These are phyloP conservation scores for Chaetomium olivaceum DNA, from an alignment of 2,329 filamentous ascomycete species.

Conservation along the genomic window DNA sequence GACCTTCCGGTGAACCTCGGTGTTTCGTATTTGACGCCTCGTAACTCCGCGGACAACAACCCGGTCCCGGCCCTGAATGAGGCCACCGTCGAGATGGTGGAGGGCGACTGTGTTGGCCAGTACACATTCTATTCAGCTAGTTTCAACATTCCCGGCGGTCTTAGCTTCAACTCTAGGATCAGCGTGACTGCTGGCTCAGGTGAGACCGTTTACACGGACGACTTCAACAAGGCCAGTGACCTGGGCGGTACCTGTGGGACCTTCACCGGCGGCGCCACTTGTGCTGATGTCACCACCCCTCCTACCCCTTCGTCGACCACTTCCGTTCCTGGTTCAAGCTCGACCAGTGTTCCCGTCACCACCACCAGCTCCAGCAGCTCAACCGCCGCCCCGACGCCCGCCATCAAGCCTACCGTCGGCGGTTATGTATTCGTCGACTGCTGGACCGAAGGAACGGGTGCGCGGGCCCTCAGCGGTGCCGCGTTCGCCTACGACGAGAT, in stretches of 20 bases:
- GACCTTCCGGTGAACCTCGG: constrained; percentile 44
- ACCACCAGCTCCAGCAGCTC: constrained; percentile 25
- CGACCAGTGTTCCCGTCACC: constrained; percentile 23
- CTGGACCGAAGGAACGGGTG: constrained; percentile 48
- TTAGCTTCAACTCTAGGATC: constrained; percentile 48
- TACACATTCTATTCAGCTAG: constrained; percentile 52
- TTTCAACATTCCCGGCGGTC: constrained; percentile 47
- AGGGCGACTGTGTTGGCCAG: constrained; percentile 47
- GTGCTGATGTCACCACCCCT: constrained; percentile 26
- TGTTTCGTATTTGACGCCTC: constrained; percentile 46
- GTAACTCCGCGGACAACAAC: constrained; percentile 41
- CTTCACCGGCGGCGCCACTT: constrained; percentile 42
- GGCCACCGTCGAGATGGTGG: constrained; percentile 43
- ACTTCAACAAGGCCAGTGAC: constrained; percentile 50
- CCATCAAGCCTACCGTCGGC: constrained; percentile 44
- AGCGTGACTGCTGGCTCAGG: constrained; percentile 47
- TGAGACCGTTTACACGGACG: constrained; percentile 42
- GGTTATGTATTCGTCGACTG: constrained; percentile 50
- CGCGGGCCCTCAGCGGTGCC: constrained; percentile 46
- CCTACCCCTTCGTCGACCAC: constrained; percentile 26
- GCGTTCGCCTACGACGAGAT: constrained; percentile 49
- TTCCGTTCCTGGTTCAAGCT: constrained; percentile 18
- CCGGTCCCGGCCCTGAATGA: constrained; percentile 46
- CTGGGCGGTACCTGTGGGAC: constrained; percentile 47
- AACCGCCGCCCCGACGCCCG: constrained; percentile 36